phyloP scores from a whole-genome alignment of 164 flowering plant species.

The Dillenia turbinata region DNA sequence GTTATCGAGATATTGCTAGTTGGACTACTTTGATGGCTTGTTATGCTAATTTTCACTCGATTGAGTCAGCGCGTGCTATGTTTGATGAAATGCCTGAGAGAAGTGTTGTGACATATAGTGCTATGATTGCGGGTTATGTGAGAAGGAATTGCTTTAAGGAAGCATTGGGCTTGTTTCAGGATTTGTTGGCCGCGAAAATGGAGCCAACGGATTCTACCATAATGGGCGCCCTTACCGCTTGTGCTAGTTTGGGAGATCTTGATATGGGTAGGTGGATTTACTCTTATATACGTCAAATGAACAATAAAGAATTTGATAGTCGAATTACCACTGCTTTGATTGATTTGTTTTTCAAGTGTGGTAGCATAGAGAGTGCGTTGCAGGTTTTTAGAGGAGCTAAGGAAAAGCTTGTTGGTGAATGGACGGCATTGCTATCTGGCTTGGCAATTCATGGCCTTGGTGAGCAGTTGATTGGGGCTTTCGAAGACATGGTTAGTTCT shows the following conservation, averaged over 20 bases:
- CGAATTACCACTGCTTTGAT: conserved; percentile 28
- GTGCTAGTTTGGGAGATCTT: conserved; percentile 19
- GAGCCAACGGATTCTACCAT: conserved; percentile 27
- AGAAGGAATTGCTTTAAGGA: conserved; percentile 17
- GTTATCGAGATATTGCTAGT: conserved; percentile 9
- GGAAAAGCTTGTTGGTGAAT: conserved; percentile 24
- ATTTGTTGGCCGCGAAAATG: conserved; percentile 13
- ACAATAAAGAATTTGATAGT: conserved; percentile 16
- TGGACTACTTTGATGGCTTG: conserved; percentile 31
- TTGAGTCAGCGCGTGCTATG: conserved; percentile 18
- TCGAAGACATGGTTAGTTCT: conserved; percentile 24
- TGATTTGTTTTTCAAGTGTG: conserved; percentile 39
- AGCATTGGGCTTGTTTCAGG: conserved; percentile 26
- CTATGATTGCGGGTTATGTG: conserved; percentile 33
- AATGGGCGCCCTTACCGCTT: neutral
- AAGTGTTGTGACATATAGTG: conserved; percentile 27
- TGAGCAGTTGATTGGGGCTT: conserved; percentile 17
- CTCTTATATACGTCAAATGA: conserved; percentile 12
- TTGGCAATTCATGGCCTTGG: conserved; percentile 33
- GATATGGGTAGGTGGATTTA: conserved; percentile 32
- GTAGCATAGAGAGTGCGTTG: conserved; percentile 21
- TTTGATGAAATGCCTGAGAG: conserved; percentile 38
- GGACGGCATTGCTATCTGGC: conserved; percentile 36
- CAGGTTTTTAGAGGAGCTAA: conserved; percentile 15
- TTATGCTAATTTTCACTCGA: conserved; percentile 9